phyloP scores from a whole-genome alignment of 2,329 filamentous ascomycete genomes.

The Diplodia mutila region DNA sequence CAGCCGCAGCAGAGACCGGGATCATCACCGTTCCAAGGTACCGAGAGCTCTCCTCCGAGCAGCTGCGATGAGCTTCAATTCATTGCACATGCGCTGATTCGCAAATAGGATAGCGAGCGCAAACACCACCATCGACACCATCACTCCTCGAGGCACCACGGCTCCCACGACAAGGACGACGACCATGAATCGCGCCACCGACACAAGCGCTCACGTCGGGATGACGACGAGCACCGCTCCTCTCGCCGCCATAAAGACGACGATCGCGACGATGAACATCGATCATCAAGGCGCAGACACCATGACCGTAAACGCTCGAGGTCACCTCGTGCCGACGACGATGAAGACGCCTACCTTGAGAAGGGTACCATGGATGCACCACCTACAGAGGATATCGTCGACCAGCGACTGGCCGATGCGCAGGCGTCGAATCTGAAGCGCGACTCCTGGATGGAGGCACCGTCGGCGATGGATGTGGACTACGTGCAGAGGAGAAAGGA shows the following conservation, averaged over 20 bases:
- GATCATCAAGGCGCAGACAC: conserved; percentile 29
- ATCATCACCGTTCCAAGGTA: conserved; percentile 34
- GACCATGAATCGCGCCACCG: conserved; percentile 55
- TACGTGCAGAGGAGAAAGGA: conserved; percentile 70
- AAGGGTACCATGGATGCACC: conserved; percentile 48
- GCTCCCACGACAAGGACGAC: conserved; percentile 53
- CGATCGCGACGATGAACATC: conserved; percentile 42
- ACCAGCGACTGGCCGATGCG: conserved; percentile 46
- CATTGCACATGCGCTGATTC: neutral
- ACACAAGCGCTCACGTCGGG: conserved; percentile 67
- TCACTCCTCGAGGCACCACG: conserved; percentile 48
- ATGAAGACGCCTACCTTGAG: conserved; percentile 46
- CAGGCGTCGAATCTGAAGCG: conserved; percentile 58
- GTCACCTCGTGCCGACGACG: conserved; percentile 29
- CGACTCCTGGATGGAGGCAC: conserved; percentile 94
- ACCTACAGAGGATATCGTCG: conserved; percentile 49
- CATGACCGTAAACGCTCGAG: conserved; percentile 27
- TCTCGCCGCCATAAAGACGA: conserved; percentile 56
- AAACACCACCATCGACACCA: conserved; percentile 51
- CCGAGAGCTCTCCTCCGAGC: neutral
- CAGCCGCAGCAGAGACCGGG: conserved; percentile 42
- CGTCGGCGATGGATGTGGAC: conserved; percentile 80
- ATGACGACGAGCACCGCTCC: conserved; percentile 49
- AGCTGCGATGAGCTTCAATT: neutral
- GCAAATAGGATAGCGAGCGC: conserved; percentile 40